A percentile compares a stretch with the other conserved stretches of the same genome.
These are phyloP conservation scores for Helminthosporium solani DNA, from an alignment of 2,329 filamentous ascomycete genomes.

Conservation along the genomic window DNA sequence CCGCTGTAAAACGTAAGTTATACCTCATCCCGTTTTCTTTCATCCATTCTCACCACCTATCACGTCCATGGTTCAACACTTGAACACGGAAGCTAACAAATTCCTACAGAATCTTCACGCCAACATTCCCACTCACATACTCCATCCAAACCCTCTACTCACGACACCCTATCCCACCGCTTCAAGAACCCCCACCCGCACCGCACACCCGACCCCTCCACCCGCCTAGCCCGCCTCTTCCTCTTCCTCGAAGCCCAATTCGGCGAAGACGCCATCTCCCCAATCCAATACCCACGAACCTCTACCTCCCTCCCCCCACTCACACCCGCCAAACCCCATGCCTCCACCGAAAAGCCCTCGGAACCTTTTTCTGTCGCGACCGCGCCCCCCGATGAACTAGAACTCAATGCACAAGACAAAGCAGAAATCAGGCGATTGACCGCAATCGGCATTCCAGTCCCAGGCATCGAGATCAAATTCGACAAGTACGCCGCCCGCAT, in stretches of 20 bases:
- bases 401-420: slow-evolving; percentile 24
- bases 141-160: slow-evolving; percentile 4
- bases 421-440: slow-evolving; percentile 75
- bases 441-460: slow-evolving; percentile 83
- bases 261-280: slow-evolving; percentile 75
- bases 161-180: slow-evolving; percentile 20
- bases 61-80: background rate
- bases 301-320: slow-evolving; percentile 35
- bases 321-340: slow-evolving; percentile 2
- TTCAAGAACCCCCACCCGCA: slow-evolving; percentile 65
- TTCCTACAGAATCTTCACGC: slow-evolving; percentile 37
- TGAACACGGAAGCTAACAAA: slow-evolving; percentile 12
- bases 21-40: slow-evolving; percentile 3
- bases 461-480: slow-evolving; percentile 81
- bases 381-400: slow-evolving; percentile 1
- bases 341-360: background rate
- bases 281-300: slow-evolving; percentile 67
- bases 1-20: slow-evolving; percentile 83
- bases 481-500: slow-evolving; percentile 86
- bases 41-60: background rate
- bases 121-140: slow-evolving; percentile 32
- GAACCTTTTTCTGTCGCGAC: slow-evolving; percentile 8
- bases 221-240: slow-evolving; percentile 80
- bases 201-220: slow-evolving; percentile 67
- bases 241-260: slow-evolving; percentile 98